Percentiles rank a stretch among this genome's conserved stretches.
Evolutionary conservation across 352 stramenopile species (phyloP).

Genomic region (Peronospora belbahrii): DNA sequence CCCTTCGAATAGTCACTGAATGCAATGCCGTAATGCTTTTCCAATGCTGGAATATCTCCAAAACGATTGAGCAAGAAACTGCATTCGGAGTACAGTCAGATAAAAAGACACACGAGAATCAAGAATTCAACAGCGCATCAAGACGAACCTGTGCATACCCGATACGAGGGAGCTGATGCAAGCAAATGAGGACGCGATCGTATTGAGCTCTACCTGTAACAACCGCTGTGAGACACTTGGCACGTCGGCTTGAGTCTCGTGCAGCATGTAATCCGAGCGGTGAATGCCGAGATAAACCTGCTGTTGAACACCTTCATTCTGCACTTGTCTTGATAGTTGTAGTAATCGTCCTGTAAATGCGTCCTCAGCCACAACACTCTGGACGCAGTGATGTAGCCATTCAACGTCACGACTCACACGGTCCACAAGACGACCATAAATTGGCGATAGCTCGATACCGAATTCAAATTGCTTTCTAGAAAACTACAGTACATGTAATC

Average conservation of each 20-base stretch:
- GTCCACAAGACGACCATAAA: slow-evolving; percentile 76
- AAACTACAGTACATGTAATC: slow-evolving; percentile 18
- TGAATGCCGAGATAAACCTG: slow-evolving; percentile 86
- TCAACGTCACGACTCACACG: slow-evolving; percentile 71
- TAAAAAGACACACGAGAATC: background rate
- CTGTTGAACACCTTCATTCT: slow-evolving; percentile 63
- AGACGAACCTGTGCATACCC: slow-evolving; percentile 75
- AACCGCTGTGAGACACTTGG: slow-evolving; percentile 51
- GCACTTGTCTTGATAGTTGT: slow-evolving; percentile 63
- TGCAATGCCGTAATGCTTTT: slow-evolving; percentile 42
- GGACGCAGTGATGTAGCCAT: slow-evolving; percentile 66
- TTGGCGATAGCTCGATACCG: slow-evolving; percentile 52
- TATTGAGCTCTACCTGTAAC: slow-evolving; percentile 97
- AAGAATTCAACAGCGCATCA: slow-evolving; percentile 22
- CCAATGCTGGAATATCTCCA: slow-evolving; percentile 42
- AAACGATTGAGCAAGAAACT: slow-evolving; percentile 54
- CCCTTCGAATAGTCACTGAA: slow-evolving; percentile 30
- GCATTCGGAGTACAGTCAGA: background rate
- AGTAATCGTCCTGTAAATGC: slow-evolving; percentile 80
- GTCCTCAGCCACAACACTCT: slow-evolving; percentile 78
- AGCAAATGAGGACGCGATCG: slow-evolving; percentile 96
- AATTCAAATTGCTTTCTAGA: slow-evolving; percentile 52
- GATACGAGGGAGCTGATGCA: slow-evolving; percentile 90
- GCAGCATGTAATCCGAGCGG: slow-evolving; percentile 94
- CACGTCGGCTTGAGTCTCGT: slow-evolving; percentile 48